Evolutionary conservation across 2,329 filamentous ascomycete species (phyloP).

Genomic region (Endothia cerciana): DNA sequence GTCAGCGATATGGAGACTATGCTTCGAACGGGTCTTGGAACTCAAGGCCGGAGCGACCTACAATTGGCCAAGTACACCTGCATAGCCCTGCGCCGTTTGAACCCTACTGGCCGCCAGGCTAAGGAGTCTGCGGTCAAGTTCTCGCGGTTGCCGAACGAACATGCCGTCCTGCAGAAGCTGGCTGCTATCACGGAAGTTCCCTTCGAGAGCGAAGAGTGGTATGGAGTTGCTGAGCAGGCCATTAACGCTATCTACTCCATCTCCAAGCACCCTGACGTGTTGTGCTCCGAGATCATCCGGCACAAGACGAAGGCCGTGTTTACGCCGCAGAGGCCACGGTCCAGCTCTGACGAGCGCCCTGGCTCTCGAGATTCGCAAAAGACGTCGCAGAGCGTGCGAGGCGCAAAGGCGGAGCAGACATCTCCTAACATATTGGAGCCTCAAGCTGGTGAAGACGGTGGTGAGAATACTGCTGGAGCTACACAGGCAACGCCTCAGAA

Average conservation of each 20-base stretch:
- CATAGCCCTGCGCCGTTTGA: constrained; percentile 88
- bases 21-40: constrained; percentile 84
- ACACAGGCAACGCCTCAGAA: constrained; percentile 29
- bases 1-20: constrained; percentile 95
- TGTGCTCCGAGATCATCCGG: constrained; percentile 89
- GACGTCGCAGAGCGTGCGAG: constrained; percentile 33
- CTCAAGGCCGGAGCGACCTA: constrained; percentile 79
- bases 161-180: constrained; percentile 80
- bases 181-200: constrained; percentile 84
- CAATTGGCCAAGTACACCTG: constrained; percentile 94
- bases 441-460: constrained; percentile 30
- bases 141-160: constrained; percentile 85
- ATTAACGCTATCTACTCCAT: constrained; percentile 94
- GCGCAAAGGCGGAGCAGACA: constrained; percentile 40
- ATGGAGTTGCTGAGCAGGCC: constrained; percentile 92
- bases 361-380: constrained; percentile 34
- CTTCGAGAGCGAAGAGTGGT: constrained; percentile 94
- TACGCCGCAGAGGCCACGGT: constrained; percentile 47
- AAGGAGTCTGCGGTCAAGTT: constrained; percentile 72
- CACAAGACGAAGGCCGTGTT: constrained; percentile 87
- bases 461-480: constrained; percentile 24
- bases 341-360: constrained; percentile 40
- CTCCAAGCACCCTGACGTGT: constrained; percentile 88
- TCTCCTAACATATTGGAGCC: constrained; percentile 26
- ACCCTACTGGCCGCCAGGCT: constrained; percentile 77